phyloP scores from a whole-genome alignment of 106 monocot species.

The Hemerocallis citrina region DNA sequence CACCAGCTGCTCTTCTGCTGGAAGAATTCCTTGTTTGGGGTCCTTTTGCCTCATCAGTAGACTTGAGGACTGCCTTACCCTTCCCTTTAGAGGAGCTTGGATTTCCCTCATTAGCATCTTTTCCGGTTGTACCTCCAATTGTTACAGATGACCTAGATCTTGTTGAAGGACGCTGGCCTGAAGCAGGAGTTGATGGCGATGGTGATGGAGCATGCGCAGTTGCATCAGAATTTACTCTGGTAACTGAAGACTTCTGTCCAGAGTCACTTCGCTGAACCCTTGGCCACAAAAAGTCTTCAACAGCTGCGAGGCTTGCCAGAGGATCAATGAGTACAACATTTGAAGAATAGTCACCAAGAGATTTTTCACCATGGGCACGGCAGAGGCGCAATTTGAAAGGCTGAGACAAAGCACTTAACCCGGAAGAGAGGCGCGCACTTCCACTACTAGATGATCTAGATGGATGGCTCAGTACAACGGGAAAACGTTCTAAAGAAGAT shows the following conservation, averaged over 20 bases:
- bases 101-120: conserved; percentile 52
- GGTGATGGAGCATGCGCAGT: conserved; percentile 48
- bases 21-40: conserved; percentile 81
- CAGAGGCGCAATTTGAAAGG: conserved; percentile 91
- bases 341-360: conserved; percentile 93
- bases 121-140: conserved; percentile 43
- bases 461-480: conserved; percentile 90
- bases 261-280: conserved; percentile 73
- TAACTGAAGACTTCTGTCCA: conserved; percentile 41
- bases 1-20: conserved; percentile 61
- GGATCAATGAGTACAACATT: conserved; percentile 96
- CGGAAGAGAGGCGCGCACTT: conserved; percentile 67
- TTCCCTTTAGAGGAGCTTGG: conserved; percentile 69
- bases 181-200: conserved; percentile 36
- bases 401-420: conserved; percentile 71
- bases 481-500: conserved; percentile 91
- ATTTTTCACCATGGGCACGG: conserved; percentile 83
- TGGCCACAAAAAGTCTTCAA: conserved; percentile 99
- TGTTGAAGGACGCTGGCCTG: conserved; percentile 55
- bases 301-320: conserved; percentile 77
- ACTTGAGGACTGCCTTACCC: conserved; percentile 85
- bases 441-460: conserved; percentile 60
- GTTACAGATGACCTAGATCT: conserved; percentile 64
- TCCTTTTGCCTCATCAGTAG: conserved; percentile 58
- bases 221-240: conserved; percentile 49